These are phyloP conservation scores for Bretschneidera sinensis DNA, from an alignment of 345 rosid genomes.

Conservation along the genomic window DNA sequence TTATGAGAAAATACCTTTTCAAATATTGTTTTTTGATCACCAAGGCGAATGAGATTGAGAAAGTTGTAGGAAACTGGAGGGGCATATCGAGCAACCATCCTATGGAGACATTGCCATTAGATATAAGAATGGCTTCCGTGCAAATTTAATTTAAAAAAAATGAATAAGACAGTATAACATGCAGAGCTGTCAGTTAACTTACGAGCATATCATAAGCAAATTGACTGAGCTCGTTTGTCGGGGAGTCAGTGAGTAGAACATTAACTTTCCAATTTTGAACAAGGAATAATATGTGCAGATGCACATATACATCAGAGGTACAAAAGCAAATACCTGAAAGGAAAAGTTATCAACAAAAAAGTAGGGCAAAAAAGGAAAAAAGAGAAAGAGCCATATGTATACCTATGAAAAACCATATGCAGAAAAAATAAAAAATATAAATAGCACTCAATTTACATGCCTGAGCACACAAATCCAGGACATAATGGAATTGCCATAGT, in stretches of 20 bases:
- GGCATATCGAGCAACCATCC: slow-evolving; percentile 99
- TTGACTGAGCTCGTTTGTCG: slow-evolving; percentile 95
- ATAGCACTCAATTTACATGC: neutral
- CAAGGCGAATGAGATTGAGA: slow-evolving; percentile 85
- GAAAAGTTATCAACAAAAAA: slow-evolving; percentile 14
- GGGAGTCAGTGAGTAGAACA: slow-evolving; percentile 97
- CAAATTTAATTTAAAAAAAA: neutral
- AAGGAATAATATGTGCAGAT: slow-evolving; percentile 92
- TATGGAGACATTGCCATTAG: slow-evolving; percentile 24
- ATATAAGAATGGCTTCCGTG: slow-evolving; percentile 5
- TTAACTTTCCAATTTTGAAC: slow-evolving; percentile 92
- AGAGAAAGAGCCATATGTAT: neutral
- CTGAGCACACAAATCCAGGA: neutral
- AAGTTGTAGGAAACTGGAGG: slow-evolving; percentile 96
- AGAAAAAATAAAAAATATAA: too few relatives aligned
- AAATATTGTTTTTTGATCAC: slow-evolving; percentile 62
- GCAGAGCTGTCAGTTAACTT: slow-evolving; percentile 25
- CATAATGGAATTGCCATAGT: neutral
- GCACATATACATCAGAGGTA: slow-evolving; percentile 98
- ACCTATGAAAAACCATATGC: neutral
- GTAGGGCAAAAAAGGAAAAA: neutral
- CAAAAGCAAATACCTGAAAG: slow-evolving; percentile 76
- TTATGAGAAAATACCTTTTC: slow-evolving; percentile 57
- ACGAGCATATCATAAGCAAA: slow-evolving; percentile 99
- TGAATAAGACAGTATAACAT: neutral